phyloP scores from a whole-genome alignment of 192 early-diverging fungal genomes.

The Gonapodya prolifera region DNA sequence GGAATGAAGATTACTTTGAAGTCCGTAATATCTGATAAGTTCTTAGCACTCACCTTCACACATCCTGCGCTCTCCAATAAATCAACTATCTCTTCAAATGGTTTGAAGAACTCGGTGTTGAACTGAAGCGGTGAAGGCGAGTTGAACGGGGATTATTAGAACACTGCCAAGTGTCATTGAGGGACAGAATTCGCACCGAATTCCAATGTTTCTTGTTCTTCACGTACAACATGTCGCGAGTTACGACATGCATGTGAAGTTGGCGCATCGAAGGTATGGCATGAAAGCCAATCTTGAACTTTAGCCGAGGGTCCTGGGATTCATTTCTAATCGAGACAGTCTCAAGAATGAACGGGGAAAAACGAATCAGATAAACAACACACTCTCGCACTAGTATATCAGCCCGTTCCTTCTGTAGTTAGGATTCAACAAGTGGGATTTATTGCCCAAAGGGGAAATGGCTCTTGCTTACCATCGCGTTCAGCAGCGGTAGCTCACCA shows the following conservation, averaged over 20 bases:
- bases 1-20: too few species aligned
- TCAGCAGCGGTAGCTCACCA: not conserved
- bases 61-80: not conserved
- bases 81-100: not conserved
- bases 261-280: slow-evolving; percentile 5
- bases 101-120: not conserved
- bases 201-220: slow-evolving; percentile 10
- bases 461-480: not conserved
- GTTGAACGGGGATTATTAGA: too few species aligned
- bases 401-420: not conserved
- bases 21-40: too few species aligned
- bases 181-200: not conserved
- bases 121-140: too few species aligned
- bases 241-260: slow-evolving; percentile 6
- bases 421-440: not conserved
- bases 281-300: slow-evolving; percentile 7
- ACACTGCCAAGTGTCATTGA: too few species aligned
- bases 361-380: too few species aligned
- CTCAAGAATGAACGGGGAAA: too few species aligned
- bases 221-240: not conserved
- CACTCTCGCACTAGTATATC: not conserved
- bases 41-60: not conserved
- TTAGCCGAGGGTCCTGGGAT: too few species aligned
- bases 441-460: not conserved
- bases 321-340: too few species aligned